phyloP scores from a whole-genome alignment of 148 eudicot genomes.

The Camellia japonica region DNA sequence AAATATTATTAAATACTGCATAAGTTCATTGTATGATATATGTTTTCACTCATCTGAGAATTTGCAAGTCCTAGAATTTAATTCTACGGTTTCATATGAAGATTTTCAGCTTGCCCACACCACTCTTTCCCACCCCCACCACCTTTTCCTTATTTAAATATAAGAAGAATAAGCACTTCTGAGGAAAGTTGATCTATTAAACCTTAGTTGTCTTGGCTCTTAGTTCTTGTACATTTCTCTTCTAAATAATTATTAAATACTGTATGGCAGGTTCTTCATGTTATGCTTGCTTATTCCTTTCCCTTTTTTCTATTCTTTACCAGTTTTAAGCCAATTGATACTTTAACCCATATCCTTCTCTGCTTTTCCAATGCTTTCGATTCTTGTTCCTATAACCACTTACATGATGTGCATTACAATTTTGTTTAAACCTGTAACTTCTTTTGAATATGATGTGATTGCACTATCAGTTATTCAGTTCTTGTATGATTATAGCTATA shows the following conservation, averaged over 20 bases:
- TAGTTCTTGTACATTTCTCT: neutral
- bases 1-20: too few relatives aligned
- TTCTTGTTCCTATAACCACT: neutral
- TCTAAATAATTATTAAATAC: neutral
- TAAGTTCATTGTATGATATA: too few relatives aligned
- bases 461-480: too few relatives aligned
- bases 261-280: neutral
- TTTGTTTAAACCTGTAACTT: neutral
- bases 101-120: neutral
- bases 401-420: neutral
- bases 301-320: neutral
- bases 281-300: slow-evolving; percentile 7
- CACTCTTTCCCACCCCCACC: too few relatives aligned
- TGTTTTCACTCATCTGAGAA: too few relatives aligned
- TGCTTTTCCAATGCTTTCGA: neutral
- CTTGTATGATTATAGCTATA: neutral
- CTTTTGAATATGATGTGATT: neutral
- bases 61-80: too few relatives aligned
- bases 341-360: neutral
- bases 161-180: neutral
- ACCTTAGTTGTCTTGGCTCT: neutral
- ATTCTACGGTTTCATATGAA: neutral
- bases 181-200: neutral
- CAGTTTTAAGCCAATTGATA: neutral
- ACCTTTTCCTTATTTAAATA: too few relatives aligned